Evolutionary conservation across 2,329 filamentous ascomycete genomes (phyloP).

Genomic region (Orbilia oligospora): DNA sequence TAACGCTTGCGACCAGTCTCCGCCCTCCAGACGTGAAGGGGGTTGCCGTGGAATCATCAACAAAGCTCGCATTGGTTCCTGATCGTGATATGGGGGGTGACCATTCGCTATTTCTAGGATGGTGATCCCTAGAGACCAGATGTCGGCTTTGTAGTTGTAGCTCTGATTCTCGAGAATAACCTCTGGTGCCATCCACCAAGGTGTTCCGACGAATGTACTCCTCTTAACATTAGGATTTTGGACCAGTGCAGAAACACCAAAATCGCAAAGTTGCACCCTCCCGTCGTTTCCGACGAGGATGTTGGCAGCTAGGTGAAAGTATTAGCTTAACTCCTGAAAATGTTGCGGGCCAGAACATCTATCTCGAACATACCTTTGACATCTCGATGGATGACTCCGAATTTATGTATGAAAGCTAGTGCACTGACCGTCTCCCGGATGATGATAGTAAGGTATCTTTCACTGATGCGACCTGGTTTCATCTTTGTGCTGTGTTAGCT

Average conservation of each 20-base stretch:
- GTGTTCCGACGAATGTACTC: slow-evolving; percentile 84
- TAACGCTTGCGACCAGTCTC: slow-evolving; percentile 78
- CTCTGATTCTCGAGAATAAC: slow-evolving; percentile 75
- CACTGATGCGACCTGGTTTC: slow-evolving; percentile 75
- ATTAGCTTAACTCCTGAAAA: not conserved
- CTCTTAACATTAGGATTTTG: slow-evolving; percentile 82
- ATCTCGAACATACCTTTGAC: slow-evolving; percentile 73
- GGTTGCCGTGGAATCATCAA: slow-evolving; percentile 71
- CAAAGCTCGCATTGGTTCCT: slow-evolving; percentile 72
- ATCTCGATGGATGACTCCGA: slow-evolving; percentile 79
- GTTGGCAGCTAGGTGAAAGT: slow-evolving; percentile 73
- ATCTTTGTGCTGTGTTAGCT: slow-evolving; percentile 72
- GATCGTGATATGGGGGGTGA: slow-evolving; percentile 73
- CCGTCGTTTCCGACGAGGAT: slow-evolving; percentile 84
- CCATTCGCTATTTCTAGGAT: slow-evolving; percentile 86
- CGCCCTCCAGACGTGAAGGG: slow-evolving; percentile 79
- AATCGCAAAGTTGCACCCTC: slow-evolving; percentile 84
- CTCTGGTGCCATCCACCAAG: slow-evolving; percentile 89
- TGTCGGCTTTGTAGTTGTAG: slow-evolving; percentile 81
- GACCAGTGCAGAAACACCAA: slow-evolving; percentile 84
- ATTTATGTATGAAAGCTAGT: slow-evolving; percentile 77
- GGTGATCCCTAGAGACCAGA: slow-evolving; percentile 88
- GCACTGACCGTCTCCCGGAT: slow-evolving; percentile 77
- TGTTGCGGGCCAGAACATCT: slow-evolving; percentile 14
- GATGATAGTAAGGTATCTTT: slow-evolving; percentile 79